Conservation (phyloP, 805 yeast genomes). For the Blastobotrys muscicola region DNA sequence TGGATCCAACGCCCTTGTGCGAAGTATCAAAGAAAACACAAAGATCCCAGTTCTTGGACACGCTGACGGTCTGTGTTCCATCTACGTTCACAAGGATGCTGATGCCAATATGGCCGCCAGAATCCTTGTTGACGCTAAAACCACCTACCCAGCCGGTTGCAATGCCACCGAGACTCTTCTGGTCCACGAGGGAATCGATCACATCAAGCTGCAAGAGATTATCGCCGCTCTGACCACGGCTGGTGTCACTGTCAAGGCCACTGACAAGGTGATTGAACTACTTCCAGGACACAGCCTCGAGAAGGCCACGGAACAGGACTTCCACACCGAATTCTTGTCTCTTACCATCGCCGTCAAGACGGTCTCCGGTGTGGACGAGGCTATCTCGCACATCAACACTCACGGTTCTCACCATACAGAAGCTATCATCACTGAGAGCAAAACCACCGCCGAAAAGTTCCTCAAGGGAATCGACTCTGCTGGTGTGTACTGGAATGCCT, state of each 20-base stretch:
- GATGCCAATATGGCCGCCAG: conserved; percentile 68
- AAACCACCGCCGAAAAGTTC: conserved; percentile 63
- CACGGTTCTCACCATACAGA: conserved; percentile 98
- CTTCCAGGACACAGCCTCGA: conserved; percentile 1
- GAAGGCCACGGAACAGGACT: conserved; percentile 52
- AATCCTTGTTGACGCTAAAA: conserved; percentile 77
- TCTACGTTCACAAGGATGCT: conserved; percentile 70
- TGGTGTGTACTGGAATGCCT: conserved; percentile 96
- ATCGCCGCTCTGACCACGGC: conserved; percentile 40
- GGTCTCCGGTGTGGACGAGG: conserved; percentile 51
- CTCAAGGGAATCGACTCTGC: conserved; percentile 85
- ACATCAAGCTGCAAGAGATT: conserved; percentile 22
- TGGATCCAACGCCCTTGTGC: conserved; percentile 90
- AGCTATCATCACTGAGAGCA: conserved; percentile 71
- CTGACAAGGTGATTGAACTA: conserved; percentile 23
- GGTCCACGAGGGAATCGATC: conserved; percentile 39
- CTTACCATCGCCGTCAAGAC: conserved; percentile 70
- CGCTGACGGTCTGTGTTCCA: conserved; percentile 95
- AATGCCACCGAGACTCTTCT: conserved; percentile 89
- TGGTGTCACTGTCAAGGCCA: conserved; percentile 67
- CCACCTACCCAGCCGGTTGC: conserved; percentile 98
- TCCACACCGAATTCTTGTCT: conserved; percentile 74
- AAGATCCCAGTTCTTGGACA: conserved; percentile 97
- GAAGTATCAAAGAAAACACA: conserved; percentile 74
- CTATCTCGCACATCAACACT: conserved; percentile 75